A percentile compares a stretch with the other conserved stretches of the same genome.
Evolutionary conservation across 192 early-diverging fungal species (phyloP).

Genomic region (Phycomyces nitens): DNA sequence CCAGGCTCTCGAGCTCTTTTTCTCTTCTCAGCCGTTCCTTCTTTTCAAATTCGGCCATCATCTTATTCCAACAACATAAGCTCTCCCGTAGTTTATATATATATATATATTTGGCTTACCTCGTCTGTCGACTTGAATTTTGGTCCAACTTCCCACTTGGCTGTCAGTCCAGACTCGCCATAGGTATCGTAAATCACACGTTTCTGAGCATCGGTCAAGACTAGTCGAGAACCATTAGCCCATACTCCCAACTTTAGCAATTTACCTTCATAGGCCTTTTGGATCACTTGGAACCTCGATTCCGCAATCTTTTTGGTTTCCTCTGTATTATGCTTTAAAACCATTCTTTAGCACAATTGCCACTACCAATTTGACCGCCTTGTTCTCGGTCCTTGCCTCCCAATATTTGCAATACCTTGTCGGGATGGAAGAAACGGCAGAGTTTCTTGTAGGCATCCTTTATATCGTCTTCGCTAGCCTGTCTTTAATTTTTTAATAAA

Average conservation of each 20-base stretch:
- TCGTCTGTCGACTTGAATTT: conserved; percentile 65
- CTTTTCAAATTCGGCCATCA: conserved; percentile 65
- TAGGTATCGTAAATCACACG: conserved; percentile 89
- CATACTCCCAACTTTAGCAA: background rate
- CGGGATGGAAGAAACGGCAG: conserved; percentile 77
- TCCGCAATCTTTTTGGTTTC: conserved; percentile 63
- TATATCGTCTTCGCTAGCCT: conserved; percentile 65
- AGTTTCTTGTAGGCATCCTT: conserved; percentile 72
- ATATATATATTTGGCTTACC: conserved; percentile 27
- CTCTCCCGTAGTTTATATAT: background rate
- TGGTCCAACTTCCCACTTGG: conserved; percentile 60
- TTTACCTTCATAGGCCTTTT: conserved; percentile 73
- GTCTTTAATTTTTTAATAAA: background rate
- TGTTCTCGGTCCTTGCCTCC: background rate
- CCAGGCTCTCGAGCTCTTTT: conserved; percentile 61
- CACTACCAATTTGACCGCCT: too few species aligned
- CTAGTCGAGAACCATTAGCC: too few species aligned
- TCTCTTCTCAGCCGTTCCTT: conserved; percentile 55
- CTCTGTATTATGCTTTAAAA: conserved; percentile 47
- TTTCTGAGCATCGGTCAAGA: conserved; percentile 74
- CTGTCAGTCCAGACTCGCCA: conserved; percentile 81
- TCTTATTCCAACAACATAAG: conserved; percentile 29
- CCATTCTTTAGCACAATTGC: background rate
- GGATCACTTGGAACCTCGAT: conserved; percentile 71
- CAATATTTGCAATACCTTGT: conserved; percentile 42